phyloP scores from a whole-genome alignment of 1,284 basidiomycete genomes.

The Ceraceosorus guamensis region DNA sequence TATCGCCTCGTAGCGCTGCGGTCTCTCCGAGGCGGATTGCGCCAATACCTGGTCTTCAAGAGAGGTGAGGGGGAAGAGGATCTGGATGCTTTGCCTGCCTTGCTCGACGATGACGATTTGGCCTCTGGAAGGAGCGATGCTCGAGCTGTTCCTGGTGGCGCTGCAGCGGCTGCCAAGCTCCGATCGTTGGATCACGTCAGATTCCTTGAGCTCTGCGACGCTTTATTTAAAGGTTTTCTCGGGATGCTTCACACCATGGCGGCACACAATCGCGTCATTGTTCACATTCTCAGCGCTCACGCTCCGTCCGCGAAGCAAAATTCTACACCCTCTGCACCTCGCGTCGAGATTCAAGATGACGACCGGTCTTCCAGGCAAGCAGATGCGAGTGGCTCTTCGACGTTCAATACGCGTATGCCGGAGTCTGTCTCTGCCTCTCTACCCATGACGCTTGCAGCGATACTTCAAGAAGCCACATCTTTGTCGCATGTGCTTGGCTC shows the following conservation, averaged over 20 bases:
- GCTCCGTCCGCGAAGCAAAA: no score
- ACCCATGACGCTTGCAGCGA: conserved; percentile 57
- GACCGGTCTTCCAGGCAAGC: no score
- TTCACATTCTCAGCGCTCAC: conserved; percentile 60
- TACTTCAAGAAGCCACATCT: conserved; percentile 71
- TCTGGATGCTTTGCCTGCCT: conserved; percentile 48
- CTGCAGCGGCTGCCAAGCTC: conserved; percentile 52
- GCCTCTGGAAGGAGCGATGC: conserved; percentile 6
- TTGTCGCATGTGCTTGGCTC: conserved; percentile 73
- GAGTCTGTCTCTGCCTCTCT: conserved; percentile 49
- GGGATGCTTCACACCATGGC: conserved; percentile 67
- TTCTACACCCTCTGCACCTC: no score
- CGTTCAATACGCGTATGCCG: conserved; percentile 28
- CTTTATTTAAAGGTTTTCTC: conserved; percentile 63
- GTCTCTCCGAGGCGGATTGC: conserved; percentile 58
- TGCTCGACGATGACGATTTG: conserved; percentile 12
- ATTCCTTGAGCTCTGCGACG: conserved; percentile 61
- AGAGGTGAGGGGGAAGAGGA: conserved; percentile 1
- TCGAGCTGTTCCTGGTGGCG: conserved; percentile 4
- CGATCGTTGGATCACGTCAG: conserved; percentile 63
- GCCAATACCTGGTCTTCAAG: conserved; percentile 8
- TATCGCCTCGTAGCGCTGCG: conserved; percentile 71
- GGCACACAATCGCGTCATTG: conserved; percentile 59
- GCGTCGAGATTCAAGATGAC: no score
- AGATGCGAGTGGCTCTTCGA: no score